Percentiles rank a stretch among this genome's conserved stretches.
These are phyloP conservation scores for Atkinsonella hypoxylon DNA, from an alignment of 2,329 filamentous ascomycete genomes.

Conservation along the genomic window DNA sequence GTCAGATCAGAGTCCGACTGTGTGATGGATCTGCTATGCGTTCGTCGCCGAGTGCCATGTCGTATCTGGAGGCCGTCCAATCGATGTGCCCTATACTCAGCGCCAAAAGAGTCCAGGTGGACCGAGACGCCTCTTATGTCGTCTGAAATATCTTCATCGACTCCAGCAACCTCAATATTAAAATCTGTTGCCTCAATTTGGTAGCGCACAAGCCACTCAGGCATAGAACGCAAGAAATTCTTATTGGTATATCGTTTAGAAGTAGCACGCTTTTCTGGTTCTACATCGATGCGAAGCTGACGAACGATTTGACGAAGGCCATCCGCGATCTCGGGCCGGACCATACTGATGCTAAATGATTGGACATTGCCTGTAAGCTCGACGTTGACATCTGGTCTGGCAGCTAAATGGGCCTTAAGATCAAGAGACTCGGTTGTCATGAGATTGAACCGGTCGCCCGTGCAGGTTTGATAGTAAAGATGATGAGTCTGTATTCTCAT, in stretches of 20 bases:
- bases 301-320: slow-evolving; percentile 84
- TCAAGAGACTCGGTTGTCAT: slow-evolving; percentile 82
- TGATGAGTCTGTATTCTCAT: slow-evolving; percentile 76
- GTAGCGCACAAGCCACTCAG: slow-evolving; percentile 73
- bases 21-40: slow-evolving; percentile 58
- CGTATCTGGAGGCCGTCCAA: slow-evolving; percentile 50
- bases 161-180: slow-evolving; percentile 78
- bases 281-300: slow-evolving; percentile 62
- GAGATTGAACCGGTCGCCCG: slow-evolving; percentile 72
- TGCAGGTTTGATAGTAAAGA: slow-evolving; percentile 86
- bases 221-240: slow-evolving; percentile 67
- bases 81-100: slow-evolving; percentile 79
- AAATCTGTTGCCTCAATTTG: slow-evolving; percentile 81
- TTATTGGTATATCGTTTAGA: slow-evolving; percentile 39
- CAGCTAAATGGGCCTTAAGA: slow-evolving; percentile 72
- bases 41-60: slow-evolving; percentile 49
- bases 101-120: slow-evolving; percentile 76
- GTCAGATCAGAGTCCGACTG: slow-evolving; percentile 55
- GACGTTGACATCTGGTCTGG: slow-evolving; percentile 75
- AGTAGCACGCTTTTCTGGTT: slow-evolving; percentile 42
- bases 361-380: slow-evolving; percentile 69
- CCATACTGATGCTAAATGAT: slow-evolving; percentile 79
- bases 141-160: slow-evolving; percentile 72
- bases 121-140: slow-evolving; percentile 73
- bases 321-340: slow-evolving; percentile 83